Conservation (phyloP, 2,329 filamentous ascomycete species). For the Aspergillus awamori region DNA sequence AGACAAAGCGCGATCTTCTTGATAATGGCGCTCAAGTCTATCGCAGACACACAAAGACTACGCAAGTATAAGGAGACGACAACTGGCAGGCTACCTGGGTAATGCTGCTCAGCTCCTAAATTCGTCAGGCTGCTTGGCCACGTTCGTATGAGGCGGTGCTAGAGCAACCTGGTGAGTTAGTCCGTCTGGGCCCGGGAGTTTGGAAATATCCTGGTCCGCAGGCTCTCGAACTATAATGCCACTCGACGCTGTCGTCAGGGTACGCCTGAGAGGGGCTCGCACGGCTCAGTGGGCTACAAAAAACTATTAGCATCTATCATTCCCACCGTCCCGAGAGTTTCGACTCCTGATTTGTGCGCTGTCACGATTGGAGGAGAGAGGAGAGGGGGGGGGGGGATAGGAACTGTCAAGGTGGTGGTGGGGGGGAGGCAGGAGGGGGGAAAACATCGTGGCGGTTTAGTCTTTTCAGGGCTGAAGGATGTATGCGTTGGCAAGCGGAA, state of each 20-base stretch:
- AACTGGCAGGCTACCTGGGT: conserved; percentile 28
- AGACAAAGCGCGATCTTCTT: conserved; percentile 32
- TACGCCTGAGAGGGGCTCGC: conserved; percentile 25
- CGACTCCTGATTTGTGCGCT: conserved; percentile 30
- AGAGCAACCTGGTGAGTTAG: conserved; percentile 20
- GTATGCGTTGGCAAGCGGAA: conserved; percentile 46
- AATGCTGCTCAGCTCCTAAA: conserved; percentile 16
- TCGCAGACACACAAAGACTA: conserved; percentile 32
- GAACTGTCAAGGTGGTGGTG: conserved; percentile 18
- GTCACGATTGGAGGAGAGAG: conserved; percentile 23
- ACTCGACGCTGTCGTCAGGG: conserved; percentile 32
- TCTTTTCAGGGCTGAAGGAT: conserved; percentile 33
- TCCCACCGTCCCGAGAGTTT: conserved; percentile 19
- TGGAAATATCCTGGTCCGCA: conserved; percentile 20
- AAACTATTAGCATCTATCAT: conserved; percentile 29
- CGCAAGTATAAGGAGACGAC: conserved; percentile 25
- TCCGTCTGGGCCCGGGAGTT: conserved; percentile 15
- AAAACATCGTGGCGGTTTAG: conserved; percentile 32
- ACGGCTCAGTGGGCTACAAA: conserved; percentile 28
- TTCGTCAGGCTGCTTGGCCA: conserved; percentile 29
- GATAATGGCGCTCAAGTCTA: conserved; percentile 33
- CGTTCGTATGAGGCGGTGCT: conserved; percentile 35
- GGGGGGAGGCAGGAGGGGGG: conserved; percentile 17
- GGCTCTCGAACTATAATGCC: conserved; percentile 22
- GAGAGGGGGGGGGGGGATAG: conserved; percentile 11